phyloP scores from a whole-genome alignment of 768 basidiomycete species.

The Postia placenta region DNA sequence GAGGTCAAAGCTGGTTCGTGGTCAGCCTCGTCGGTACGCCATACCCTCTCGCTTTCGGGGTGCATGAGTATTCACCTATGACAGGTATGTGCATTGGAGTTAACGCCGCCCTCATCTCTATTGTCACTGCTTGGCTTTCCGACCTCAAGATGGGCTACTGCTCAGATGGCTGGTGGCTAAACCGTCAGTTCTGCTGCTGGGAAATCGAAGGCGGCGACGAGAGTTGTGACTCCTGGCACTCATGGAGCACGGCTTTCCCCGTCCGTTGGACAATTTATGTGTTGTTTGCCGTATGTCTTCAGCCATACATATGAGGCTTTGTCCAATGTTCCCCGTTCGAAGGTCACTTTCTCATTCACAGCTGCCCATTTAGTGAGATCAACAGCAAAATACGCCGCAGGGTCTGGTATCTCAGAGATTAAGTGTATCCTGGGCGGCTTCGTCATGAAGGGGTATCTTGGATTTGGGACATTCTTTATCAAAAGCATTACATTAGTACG shows the following conservation, averaged over 20 bases:
- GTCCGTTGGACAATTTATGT: conserved; percentile 86
- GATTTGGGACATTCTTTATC: conserved; percentile 84
- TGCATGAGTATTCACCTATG: not conserved
- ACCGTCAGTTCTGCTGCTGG: conserved; percentile 98
- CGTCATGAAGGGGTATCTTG: conserved; percentile 92
- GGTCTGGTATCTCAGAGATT: conserved; percentile 98
- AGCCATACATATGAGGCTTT: too few species aligned
- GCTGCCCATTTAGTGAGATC: conserved; percentile 86
- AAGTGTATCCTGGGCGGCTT: conserved; percentile 98
- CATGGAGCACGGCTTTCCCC: conserved; percentile 72
- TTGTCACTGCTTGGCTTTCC: conserved; percentile 94
- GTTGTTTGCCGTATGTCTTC: conserved; percentile 70
- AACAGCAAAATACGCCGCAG: conserved; percentile 92
- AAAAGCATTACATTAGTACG: conserved; percentile 91
- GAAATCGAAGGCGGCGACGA: conserved; percentile 83
- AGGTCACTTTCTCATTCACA: conserved; percentile 80
- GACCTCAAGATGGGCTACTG: conserved; percentile 99
- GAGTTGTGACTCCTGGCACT: conserved; percentile 86
- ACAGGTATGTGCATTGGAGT: conserved; percentile 86
- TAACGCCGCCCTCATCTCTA: conserved; percentile 93
- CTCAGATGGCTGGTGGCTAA: conserved; percentile 96
- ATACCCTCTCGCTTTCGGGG: not conserved
- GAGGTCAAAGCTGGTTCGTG: conserved; percentile 90
- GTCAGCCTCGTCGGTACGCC: conserved; percentile 75
- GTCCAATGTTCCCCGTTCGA: too few species aligned